Conservation (phyloP, 2,329 filamentous ascomycete species). For the Diaporthe sp. region DNA sequence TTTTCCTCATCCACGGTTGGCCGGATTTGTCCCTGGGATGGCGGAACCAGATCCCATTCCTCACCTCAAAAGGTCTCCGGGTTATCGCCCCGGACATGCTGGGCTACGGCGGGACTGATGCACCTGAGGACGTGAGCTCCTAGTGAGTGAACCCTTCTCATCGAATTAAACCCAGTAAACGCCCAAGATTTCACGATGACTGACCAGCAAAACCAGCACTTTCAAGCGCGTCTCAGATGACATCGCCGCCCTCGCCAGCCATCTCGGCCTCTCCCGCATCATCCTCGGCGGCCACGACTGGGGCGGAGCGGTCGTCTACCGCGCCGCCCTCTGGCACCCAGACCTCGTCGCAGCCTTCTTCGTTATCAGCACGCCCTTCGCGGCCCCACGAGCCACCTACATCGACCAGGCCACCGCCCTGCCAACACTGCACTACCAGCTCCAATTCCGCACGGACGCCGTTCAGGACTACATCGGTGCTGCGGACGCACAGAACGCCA, state of each 20-base stretch:
- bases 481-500: slow-evolving; percentile 48
- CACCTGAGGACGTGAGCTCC: slow-evolving; percentile 69
- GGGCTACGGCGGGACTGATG: slow-evolving; percentile 83
- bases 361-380: slow-evolving; percentile 83
- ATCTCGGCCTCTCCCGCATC: slow-evolving; percentile 57
- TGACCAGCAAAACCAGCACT: slow-evolving; percentile 42
- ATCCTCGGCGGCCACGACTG: slow-evolving; percentile 95
- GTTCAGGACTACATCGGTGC: slow-evolving; percentile 67
- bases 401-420: slow-evolving; percentile 64
- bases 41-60: slow-evolving; percentile 87
- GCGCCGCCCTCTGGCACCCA: slow-evolving; percentile 79
- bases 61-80: slow-evolving; percentile 78
- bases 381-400: slow-evolving; percentile 64
- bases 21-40: slow-evolving; percentile 89
- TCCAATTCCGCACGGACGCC: slow-evolving; percentile 80
- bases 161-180: too few relatives aligned
- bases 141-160: slow-evolving; percentile 60
- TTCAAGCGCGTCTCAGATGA: slow-evolving; percentile 81
- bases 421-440: slow-evolving; percentile 83
- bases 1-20: slow-evolving; percentile 76
- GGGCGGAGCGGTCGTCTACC: slow-evolving; percentile 85
- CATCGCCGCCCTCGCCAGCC: slow-evolving; percentile 63
- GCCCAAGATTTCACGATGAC: not conserved
- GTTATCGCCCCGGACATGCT: slow-evolving; percentile 89
- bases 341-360: slow-evolving; percentile 80